phyloP scores from a whole-genome alignment of 352 stramenopile species.

The Phytophthora quininea region DNA sequence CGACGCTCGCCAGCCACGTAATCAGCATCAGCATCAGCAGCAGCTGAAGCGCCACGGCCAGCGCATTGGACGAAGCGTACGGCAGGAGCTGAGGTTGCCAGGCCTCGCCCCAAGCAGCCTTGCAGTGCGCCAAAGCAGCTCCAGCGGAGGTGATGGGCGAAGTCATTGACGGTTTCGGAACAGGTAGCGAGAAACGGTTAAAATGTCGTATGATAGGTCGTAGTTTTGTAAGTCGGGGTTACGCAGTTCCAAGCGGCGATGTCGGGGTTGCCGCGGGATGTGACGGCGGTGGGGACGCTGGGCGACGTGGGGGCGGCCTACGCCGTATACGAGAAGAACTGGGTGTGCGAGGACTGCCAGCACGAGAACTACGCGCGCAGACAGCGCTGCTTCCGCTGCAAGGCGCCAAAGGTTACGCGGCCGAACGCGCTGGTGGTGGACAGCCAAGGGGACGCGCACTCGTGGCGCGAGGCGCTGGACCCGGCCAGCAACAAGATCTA shows the following conservation, averaged over 20 bases:
- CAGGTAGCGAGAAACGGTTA: too few relatives aligned
- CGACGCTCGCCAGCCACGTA: constrained; percentile 66
- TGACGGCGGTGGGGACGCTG: constrained; percentile 81
- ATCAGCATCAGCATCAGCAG: constrained; percentile 46
- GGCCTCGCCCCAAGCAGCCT: constrained; percentile 40
- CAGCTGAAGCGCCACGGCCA: constrained; percentile 55
- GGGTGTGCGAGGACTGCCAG: constrained; percentile 82
- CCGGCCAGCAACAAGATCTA: constrained; percentile 91
- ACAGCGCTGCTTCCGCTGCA: constrained; percentile 82
- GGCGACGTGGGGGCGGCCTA: constrained; percentile 88
- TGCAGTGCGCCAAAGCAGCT: constrained; percentile 34
- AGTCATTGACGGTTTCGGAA: not conserved
- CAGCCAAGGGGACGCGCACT: constrained; percentile 54
- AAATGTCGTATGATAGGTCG: too few relatives aligned
- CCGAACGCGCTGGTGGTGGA: constrained; percentile 65
- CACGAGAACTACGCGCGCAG: constrained; percentile 88
- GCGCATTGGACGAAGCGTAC: constrained; percentile 41
- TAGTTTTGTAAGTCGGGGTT: not conserved
- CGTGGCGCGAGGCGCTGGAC: constrained; percentile 93
- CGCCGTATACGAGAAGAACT: constrained; percentile 92
- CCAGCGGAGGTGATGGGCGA: constrained; percentile 37
- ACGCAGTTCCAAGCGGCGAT: constrained; percentile 2
- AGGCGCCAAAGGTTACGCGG: constrained; percentile 68
- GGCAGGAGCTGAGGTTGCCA: constrained; percentile 40
- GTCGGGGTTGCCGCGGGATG: constrained; percentile 49